Base-by-base conservation (phyloP, 1,284 basidiomycete genomes). In the Sanghuangporus sanghuang region DNA sequence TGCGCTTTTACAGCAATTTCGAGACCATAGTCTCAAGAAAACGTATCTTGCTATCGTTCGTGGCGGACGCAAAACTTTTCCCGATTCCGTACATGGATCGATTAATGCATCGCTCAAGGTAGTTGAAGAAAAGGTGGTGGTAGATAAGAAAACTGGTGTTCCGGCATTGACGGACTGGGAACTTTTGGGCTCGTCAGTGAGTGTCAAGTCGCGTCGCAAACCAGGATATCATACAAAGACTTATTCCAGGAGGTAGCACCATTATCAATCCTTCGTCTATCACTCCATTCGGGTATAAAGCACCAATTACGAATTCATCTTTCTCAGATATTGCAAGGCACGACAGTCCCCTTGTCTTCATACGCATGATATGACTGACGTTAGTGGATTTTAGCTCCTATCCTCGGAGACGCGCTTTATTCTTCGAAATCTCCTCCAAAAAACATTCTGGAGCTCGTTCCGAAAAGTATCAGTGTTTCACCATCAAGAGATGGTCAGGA, bases 231-330 rank as follows among this genome's bases (percentile, higher is more conserved):
- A 52, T 4, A 7, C 49, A 27, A 56, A 52, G 56, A 18, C 62
- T 38, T 16, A 48, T 65, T 58, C 35, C 57, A 85, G 85, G 73
- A 78, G 6, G 75, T 72, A 36, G 76, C 72, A 1, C 85, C 85
- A 9, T 59, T 89, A 27, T 83, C 86, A 1, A 76, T 90, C 50
- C 70, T 90, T 46, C 77, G 78, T 46, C 75, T 90, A 4, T 76
- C 75, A 6, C 77, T 87, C 18, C 73, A 80, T 58, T 89, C 88
- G 3, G 89, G 88, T 0, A 70, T 83, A 61, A 90, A 90, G 71
- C 87, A 90, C 64, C 88, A 90, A 68, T 79, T 90, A n/a, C 82
- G 88, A 40, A 77, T 87, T 8, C 86, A 89, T 65, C 70, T 85
- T 23, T 79, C 88, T 0, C 77, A 81, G 58, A 74, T 71, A 62